phyloP scores from a whole-genome alignment of 2,329 filamentous ascomycete species.

The Alternaria solani region DNA sequence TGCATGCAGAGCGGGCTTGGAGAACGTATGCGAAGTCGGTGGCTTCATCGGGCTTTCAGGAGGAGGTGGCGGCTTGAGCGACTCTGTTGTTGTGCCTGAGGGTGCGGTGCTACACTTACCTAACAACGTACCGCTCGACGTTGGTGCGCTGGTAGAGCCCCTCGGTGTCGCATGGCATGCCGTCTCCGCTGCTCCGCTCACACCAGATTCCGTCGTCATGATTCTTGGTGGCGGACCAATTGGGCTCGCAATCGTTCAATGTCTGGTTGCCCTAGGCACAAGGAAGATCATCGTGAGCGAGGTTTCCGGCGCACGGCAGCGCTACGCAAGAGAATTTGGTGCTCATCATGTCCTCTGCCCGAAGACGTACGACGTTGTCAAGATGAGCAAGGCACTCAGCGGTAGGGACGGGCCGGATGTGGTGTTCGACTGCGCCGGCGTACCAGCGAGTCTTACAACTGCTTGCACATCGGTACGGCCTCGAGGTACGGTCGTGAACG shows the following conservation, averaged over 20 bases:
- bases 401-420: slow-evolving; percentile 63
- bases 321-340: slow-evolving; percentile 63
- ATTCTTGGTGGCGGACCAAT: slow-evolving; percentile 71
- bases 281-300: slow-evolving; percentile 67
- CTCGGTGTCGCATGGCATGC: slow-evolving; percentile 72
- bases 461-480: slow-evolving; percentile 60
- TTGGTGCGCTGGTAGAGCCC: slow-evolving; percentile 68
- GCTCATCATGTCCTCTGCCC: slow-evolving; percentile 65
- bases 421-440: slow-evolving; percentile 69
- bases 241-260: slow-evolving; percentile 66
- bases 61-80: slow-evolving; percentile 65
- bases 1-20: slow-evolving; percentile 61
- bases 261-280: slow-evolving; percentile 63
- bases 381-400: slow-evolving; percentile 57
- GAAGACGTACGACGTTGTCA: slow-evolving; percentile 58
- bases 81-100: slow-evolving; percentile 62
- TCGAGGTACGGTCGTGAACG: slow-evolving; percentile 67
- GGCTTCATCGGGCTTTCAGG: slow-evolving; percentile 62
- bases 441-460: slow-evolving; percentile 56
- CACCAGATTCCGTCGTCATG: slow-evolving; percentile 58
- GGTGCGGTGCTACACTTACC: slow-evolving; percentile 61
- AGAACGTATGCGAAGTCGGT: slow-evolving; percentile 66
- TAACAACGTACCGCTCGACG: slow-evolving; percentile 60
- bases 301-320: slow-evolving; percentile 59
- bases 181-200: slow-evolving; percentile 59